phyloP scores from a whole-genome alignment of 2,329 filamentous ascomycete genomes.

The Pseudocercospora cruenta region DNA sequence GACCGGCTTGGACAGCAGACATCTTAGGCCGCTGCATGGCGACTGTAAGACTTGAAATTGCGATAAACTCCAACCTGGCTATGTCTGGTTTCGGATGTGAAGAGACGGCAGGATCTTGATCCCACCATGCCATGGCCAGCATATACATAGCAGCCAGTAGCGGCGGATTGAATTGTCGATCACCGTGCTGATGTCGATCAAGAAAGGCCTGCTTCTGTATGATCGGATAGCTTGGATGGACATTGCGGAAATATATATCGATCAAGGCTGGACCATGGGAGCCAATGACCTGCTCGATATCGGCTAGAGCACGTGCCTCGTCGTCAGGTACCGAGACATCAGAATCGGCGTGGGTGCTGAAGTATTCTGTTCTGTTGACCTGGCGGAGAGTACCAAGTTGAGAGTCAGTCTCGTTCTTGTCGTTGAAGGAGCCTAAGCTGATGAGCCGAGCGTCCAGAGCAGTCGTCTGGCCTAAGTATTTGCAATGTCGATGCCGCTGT shows the following conservation, averaged over 20 bases:
- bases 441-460: conserved; percentile 84
- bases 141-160: conserved; percentile 82
- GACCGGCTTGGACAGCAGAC: conserved; percentile 76
- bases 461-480: conserved; percentile 81
- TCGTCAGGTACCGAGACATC: conserved; percentile 73
- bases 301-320: conserved; percentile 67
- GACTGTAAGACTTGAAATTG: conserved; percentile 71
- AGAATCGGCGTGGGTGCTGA: conserved; percentile 76
- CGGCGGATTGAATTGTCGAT: conserved; percentile 74
- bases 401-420: conserved; percentile 77
- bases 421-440: conserved; percentile 76
- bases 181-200: conserved; percentile 74
- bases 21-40: conserved; percentile 82
- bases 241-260: conserved; percentile 78
- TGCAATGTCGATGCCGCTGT: conserved; percentile 76
- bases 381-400: conserved; percentile 67
- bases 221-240: conserved; percentile 81
- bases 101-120: conserved; percentile 69
- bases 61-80: conserved; percentile 72
- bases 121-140: conserved; percentile 86
- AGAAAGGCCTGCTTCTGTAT: conserved; percentile 79
- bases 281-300: conserved; percentile 74
- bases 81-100: conserved; percentile 70
- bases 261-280: conserved; percentile 77
- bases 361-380: conserved; percentile 77